A percentile compares a stretch with the other conserved stretches of the same genome.
These are phyloP conservation scores for Pinus albicaulis DNA, from an alignment of 75 land plant species.

Conservation along the genomic window DNA sequence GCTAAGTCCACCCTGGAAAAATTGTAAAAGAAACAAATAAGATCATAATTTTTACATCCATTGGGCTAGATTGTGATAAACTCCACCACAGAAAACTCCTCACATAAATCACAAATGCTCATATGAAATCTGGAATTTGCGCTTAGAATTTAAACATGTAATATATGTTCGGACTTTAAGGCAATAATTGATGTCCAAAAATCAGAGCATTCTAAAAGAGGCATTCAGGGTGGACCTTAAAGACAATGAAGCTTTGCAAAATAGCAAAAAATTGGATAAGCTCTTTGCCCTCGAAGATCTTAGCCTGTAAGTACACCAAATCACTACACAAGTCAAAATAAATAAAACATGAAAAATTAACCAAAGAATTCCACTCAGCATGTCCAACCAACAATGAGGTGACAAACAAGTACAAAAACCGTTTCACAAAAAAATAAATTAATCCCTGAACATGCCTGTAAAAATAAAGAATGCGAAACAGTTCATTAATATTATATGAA, in stretches of 20 bases:
- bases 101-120: neutral
- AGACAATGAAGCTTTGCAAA: conserved; percentile 50
- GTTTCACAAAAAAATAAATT: neutral
- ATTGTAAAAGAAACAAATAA: neutral
- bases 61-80: too few relatives aligned
- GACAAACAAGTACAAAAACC: neutral
- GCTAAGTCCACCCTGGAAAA: conserved; percentile 73
- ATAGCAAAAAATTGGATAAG: conserved; percentile 62
- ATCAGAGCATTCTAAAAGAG: neutral
- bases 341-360: neutral
- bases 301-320: conserved; percentile 34
- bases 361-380: neutral
- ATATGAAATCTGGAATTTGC: neutral
- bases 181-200: neutral
- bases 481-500: neutral
- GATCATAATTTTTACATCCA: neutral
- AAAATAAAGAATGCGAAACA: neutral
- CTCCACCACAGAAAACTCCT: neutral
- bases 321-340: conserved; percentile 1
- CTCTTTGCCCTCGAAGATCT: conserved; percentile 68
- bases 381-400: neutral
- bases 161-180: neutral
- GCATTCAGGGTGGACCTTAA: conserved; percentile 37
- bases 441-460: neutral
- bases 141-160: neutral